phyloP scores from a whole-genome alignment of 225 moss, liverwort and hornwort genomes.

The Pseudisothecium myosuroides region DNA sequence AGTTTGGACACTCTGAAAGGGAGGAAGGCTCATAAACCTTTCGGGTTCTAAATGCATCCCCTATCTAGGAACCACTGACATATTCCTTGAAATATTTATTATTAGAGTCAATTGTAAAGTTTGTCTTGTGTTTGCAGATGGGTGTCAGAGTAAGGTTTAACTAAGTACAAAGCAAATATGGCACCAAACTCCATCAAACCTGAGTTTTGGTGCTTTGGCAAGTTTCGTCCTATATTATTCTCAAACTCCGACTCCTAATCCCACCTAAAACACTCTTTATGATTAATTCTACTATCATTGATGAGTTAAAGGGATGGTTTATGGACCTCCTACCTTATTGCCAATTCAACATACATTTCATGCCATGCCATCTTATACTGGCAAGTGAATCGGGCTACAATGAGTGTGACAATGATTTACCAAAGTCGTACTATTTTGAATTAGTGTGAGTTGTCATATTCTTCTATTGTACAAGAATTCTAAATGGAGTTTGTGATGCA shows the following conservation, averaged over 20 bases:
- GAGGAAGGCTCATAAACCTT: not conserved
- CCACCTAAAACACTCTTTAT: too few relatives aligned
- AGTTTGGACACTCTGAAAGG: not conserved
- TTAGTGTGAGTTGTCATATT: not conserved
- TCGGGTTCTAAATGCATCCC: fast-evolving
- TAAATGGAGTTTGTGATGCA: not conserved
- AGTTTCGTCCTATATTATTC: too few relatives aligned
- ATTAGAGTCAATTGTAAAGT: too few relatives aligned
- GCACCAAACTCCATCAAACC: too few relatives aligned
- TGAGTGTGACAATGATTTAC: not conserved
- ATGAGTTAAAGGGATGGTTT: not conserved
- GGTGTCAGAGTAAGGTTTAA: too few relatives aligned
- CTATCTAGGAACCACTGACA: not conserved
- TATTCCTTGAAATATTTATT: not conserved
- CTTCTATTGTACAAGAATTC: not conserved
- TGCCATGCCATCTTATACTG: not conserved
- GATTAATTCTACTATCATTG: fast-evolving
- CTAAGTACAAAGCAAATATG: too few relatives aligned
- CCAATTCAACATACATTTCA: not conserved
- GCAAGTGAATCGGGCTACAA: fast-evolving
- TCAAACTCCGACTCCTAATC: too few relatives aligned
- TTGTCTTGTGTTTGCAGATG: too few relatives aligned
- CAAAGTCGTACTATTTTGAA: not conserved
- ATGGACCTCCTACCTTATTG: not conserved
- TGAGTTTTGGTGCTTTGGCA: too few relatives aligned